These are phyloP conservation scores for Jacaranda copaia DNA, from an alignment of 257 asterid genomes.

Conservation along the genomic window DNA sequence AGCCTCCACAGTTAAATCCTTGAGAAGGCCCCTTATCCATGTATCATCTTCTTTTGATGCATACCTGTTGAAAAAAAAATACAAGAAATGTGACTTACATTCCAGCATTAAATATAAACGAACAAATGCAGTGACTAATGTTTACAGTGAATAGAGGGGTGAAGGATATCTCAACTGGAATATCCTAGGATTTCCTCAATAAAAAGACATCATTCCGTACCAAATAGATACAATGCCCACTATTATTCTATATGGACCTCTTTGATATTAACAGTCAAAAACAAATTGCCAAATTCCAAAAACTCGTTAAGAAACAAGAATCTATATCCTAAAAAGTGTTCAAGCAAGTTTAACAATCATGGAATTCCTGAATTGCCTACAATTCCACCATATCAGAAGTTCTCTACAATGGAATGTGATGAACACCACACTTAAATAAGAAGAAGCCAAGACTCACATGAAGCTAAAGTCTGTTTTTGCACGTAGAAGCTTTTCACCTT, in stretches of 20 bases:
- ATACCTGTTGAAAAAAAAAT: slow-evolving; percentile 65
- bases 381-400: slow-evolving; percentile 5
- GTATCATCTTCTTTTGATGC: slow-evolving; percentile 93
- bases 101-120: slow-evolving; percentile 15
- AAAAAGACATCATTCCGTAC: slow-evolving; percentile 18
- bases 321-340: slow-evolving; percentile 7
- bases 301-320: slow-evolving; percentile 6
- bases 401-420: slow-evolving; percentile 4
- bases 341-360: slow-evolving; percentile 16
- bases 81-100: slow-evolving; percentile 13
- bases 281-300: slow-evolving; percentile 13
- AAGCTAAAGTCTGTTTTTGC: slow-evolving; percentile 96
- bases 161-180: slow-evolving; percentile 15
- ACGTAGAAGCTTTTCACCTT: slow-evolving; percentile 95
- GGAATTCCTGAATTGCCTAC: slow-evolving; percentile 13
- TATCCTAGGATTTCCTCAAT: neutral
- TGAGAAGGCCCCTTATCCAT: slow-evolving; percentile 92
- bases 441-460: slow-evolving; percentile 69
- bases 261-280: slow-evolving; percentile 3
- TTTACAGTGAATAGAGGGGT: slow-evolving; percentile 18
- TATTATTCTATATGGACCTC: neutral
- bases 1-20: slow-evolving; percentile 93
- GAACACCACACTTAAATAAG: slow-evolving; percentile 28
- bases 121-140: slow-evolving; percentile 12
- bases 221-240: slow-evolving; percentile 23